Percentiles rank a stretch among this genome's conserved stretches.
phyloP scores from a whole-genome alignment of 2,329 filamentous ascomycete genomes.

The Fusarium pilosicola region DNA sequence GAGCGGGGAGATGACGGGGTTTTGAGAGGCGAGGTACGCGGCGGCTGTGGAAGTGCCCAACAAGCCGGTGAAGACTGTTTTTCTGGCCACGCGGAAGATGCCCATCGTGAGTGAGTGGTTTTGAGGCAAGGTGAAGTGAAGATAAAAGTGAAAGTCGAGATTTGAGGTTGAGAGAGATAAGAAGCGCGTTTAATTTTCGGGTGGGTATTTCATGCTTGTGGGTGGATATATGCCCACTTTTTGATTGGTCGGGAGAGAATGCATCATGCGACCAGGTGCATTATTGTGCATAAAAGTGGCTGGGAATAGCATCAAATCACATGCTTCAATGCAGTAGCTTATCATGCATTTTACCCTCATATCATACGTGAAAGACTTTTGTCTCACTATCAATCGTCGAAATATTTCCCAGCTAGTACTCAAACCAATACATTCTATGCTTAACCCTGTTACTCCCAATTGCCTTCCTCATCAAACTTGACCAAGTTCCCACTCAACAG shows the following conservation, averaged over 20 bases:
- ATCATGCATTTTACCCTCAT: constrained; percentile 2
- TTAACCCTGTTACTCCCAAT: too few relatives aligned
- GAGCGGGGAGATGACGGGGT: constrained; percentile 66
- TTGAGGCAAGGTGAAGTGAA: not conserved
- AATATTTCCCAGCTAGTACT: not conserved
- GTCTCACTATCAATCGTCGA: rapidly evolving
- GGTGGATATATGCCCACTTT: constrained; percentile 18
- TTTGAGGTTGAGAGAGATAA: constrained; percentile 20
- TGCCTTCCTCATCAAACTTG: constrained; percentile 59
- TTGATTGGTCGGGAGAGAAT: not conserved
- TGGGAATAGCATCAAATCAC: not conserved
- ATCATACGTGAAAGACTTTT: too few relatives aligned
- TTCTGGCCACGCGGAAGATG: constrained; percentile 60
- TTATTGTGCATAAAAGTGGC: not conserved
- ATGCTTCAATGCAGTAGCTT: not conserved
- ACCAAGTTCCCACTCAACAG: constrained; percentile 66
- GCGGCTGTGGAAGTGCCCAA: constrained; percentile 60
- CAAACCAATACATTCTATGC: too few relatives aligned
- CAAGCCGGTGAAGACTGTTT: constrained; percentile 57
- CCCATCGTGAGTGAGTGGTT: constrained; percentile 56
- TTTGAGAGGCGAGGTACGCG: constrained; percentile 62
- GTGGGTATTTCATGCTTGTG: not conserved
- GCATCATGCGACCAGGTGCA: constrained; percentile 9
- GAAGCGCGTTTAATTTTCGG: constrained; percentile 24
- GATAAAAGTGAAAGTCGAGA: not conserved